A percentile compares a stretch with the other conserved stretches of the same genome.
phyloP scores from a whole-genome alignment of 331 rosid genomes.

The Acacia pycnantha region DNA sequence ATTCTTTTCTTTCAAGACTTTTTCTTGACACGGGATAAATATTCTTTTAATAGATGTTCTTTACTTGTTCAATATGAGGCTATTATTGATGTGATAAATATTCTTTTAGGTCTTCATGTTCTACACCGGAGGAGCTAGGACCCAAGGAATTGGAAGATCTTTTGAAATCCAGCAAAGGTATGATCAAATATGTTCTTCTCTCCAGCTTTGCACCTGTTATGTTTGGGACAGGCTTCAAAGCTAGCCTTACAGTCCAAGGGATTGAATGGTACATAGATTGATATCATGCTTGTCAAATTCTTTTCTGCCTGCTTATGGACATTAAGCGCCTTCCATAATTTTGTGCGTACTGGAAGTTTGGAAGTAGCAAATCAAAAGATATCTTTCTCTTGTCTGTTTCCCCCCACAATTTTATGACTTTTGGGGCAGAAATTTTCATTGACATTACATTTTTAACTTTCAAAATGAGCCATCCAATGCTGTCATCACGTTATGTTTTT shows the following conservation, averaged over 20 bases:
- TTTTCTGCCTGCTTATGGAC: background rate
- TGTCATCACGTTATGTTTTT: background rate
- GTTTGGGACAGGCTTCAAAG: conserved; percentile 17
- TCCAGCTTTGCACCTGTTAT: background rate
- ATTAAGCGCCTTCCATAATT: background rate
- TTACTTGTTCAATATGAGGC: background rate
- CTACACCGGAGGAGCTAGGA: conserved; percentile 66
- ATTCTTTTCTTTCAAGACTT: conserved; percentile 5
- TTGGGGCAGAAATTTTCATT: background rate
- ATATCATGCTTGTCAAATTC: background rate
- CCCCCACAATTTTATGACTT: background rate
- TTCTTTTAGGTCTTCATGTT: conserved; percentile 61
- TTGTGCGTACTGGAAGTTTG: background rate
- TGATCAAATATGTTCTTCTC: conserved; percentile 16
- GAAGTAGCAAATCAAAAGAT: background rate
- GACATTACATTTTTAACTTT: background rate
- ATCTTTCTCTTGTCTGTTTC: background rate
- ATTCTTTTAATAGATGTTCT: conserved; percentile 21
- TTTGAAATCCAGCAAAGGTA: conserved; percentile 70
- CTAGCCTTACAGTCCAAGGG: conserved; percentile 4
- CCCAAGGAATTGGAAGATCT: conserved; percentile 74
- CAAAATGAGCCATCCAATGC: background rate
- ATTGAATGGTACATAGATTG: background rate
- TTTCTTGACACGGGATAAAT: conserved; percentile 26
- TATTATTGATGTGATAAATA: conserved; percentile 26